Evolutionary conservation across 768 basidiomycete genomes (phyloP), one percentile per base, ranked within the genome.

Genomic region (Coprinopsis strossmayeri): DNA sequence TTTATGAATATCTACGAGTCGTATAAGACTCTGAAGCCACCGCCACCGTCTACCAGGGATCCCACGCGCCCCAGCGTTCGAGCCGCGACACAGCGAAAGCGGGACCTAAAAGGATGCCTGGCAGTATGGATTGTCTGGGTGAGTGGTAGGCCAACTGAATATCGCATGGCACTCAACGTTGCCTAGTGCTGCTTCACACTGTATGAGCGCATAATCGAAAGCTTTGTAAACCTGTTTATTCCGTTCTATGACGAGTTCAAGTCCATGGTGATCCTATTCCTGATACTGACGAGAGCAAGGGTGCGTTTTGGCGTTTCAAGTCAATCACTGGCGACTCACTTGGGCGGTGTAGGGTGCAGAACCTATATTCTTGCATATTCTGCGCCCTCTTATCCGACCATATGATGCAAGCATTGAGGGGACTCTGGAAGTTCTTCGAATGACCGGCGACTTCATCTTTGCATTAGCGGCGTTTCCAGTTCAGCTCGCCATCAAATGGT

Each of bases 41-140:
- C 87, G 0, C 77, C 76, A 26, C 73, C 76, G 1, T 77, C 75
- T 4, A 51, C 67, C 24, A 67, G 74, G 17, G 78, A 76, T 64
- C 75, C 73, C 51, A 81, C 82, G 11, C 72, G 71, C 21, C 84
- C 83, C 7, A 87, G 82, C 55, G 64, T 74, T 17, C 77, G 84
- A 28, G 86, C 87, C 10, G 61, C 83, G 53, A 75, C 82, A 21
- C 83, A 84, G 62, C 73, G 90, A 57, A 92, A 92, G 63, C 77
- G 90, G 51, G 79, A 83, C 59, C 84, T 92, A 76, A 92, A 92
- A 63, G 88, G 89, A 17, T 82, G 81, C 60, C 68, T 92, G 41
- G 79, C 87, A 30, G 78, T 91, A 12, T 92, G 91, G 91, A 72
- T 88, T 35, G 81, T 92, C 53, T 92, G 87, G 86, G 90, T 88